Conservation (phyloP, 2,329 filamentous ascomycete genomes). For the Tolypocladium tundrense region DNA sequence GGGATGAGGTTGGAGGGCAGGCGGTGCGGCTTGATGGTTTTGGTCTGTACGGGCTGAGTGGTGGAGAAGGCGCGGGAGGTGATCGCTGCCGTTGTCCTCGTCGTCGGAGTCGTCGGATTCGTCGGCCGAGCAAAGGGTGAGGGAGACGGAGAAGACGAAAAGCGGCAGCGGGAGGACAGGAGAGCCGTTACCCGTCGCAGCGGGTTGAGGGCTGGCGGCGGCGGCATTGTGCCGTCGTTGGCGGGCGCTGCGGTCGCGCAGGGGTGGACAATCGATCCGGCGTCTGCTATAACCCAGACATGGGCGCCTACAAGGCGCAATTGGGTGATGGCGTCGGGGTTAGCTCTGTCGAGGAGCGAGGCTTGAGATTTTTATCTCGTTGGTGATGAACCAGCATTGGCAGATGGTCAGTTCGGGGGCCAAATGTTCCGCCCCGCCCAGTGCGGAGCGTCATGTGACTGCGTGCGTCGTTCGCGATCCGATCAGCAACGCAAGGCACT, state of each 20-base stretch:
- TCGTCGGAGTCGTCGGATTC: not conserved
- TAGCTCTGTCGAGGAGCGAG: not conserved
- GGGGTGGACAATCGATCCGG: not conserved
- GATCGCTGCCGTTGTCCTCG: not conserved
- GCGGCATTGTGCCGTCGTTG: slow-evolving; percentile 7
- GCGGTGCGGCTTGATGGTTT: slow-evolving; percentile 31
- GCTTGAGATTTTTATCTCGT: not conserved
- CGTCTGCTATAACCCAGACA: not conserved
- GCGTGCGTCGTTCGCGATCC: slow-evolving; percentile 20
- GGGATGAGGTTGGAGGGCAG: slow-evolving; percentile 44
- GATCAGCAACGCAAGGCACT: slow-evolving; percentile 4
- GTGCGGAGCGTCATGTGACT: slow-evolving; percentile 21
- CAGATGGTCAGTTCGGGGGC: slow-evolving; percentile 1
- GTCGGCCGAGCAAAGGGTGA: not conserved
- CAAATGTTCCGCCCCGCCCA: slow-evolving; percentile 4
- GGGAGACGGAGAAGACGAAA: slow-evolving; percentile 2
- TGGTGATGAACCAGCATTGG: not conserved
- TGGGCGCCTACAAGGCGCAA: not conserved
- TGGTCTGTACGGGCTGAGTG: slow-evolving; percentile 21
- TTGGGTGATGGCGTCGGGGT: not conserved
- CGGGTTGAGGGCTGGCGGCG: slow-evolving; percentile 2
- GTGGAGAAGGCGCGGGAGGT: slow-evolving; percentile 24
- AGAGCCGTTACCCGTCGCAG: slow-evolving; percentile 9
- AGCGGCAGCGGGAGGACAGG: slow-evolving; percentile 6
- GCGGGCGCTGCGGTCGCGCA: not conserved